Evolutionary conservation across 2,329 filamentous ascomycete species (phyloP), one percentile per base, ranked within the genome.

Genomic region (Curvularia verruculosa): DNA sequence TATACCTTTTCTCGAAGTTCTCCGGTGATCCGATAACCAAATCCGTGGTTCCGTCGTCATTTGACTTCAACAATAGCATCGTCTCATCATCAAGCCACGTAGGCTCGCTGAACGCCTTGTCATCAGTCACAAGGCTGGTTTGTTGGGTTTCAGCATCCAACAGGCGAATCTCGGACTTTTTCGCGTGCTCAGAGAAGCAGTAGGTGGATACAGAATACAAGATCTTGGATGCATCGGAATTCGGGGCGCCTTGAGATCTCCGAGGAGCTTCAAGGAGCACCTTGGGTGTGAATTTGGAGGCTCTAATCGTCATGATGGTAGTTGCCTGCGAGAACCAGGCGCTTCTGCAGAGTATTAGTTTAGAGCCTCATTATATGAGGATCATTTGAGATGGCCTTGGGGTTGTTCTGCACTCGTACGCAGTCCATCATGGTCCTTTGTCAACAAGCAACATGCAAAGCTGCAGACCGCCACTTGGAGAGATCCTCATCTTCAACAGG

Each of bases 201-300:
- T 96, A 96, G 1, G 88, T 86, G 0, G 89, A 90, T 15, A 87
- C 84, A 40, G 86, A 86, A 70, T 88, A 92, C 26, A 92, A 76
- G 45, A 88, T 81, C 56, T 84, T 80, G 52, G 84, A 85, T 41
- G 88, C 89, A 50, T 84, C 81, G 36, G 81, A 74, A 73, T 92
- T 94, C n/a, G 90, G 90, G 1, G 86, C 75, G 46, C 87, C 90
- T 15, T 86, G 75, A 10, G 88, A 90, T 46, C 90, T 86, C 54
- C 91, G 86, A 29, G 90, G 89, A 15, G 89, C 89, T 63, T 88
- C 88, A 69, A 95, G 84, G 56, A 95, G 82, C 64, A 91, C 88
- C 80, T 91, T 85, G 4, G 90, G 89, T 9, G 89, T 92, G 78
- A 93, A 90, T 65, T 88, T 89, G 65, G 82, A 81, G 9, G 88